Evolutionary conservation across 192 early-diverging fungal species (phyloP).

Genomic region (Thamnidium elegans): DNA sequence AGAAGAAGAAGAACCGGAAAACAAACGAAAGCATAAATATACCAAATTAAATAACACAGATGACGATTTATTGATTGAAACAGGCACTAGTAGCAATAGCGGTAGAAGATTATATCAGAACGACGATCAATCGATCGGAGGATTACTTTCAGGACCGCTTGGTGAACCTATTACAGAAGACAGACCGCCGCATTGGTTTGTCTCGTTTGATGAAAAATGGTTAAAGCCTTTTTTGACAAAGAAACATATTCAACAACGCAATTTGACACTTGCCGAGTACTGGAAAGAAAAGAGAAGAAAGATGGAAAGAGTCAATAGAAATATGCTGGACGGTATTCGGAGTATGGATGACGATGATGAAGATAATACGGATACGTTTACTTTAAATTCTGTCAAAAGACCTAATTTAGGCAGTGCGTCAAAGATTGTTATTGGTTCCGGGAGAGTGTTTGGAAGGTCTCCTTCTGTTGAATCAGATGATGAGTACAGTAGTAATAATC

Average conservation of each 20-base stretch:
- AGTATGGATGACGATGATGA: not conserved
- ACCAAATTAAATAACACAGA: not conserved
- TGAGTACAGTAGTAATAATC: not conserved
- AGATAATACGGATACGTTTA: constrained; percentile 15
- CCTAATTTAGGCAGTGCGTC: constrained; percentile 1
- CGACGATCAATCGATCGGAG: constrained; percentile 33
- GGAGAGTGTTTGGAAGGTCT: constrained; percentile 36
- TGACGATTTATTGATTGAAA: constrained; percentile 8
- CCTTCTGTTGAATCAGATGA: constrained; percentile 12
- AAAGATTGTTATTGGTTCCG: constrained; percentile 25
- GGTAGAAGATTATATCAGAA: not conserved
- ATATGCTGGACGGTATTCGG: constrained; percentile 28
- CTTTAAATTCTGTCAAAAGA: constrained; percentile 20
- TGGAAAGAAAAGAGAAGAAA: constrained; percentile 34
- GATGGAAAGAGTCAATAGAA: constrained; percentile 32
- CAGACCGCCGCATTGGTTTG: constrained; percentile 73
- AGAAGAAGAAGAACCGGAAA: not conserved
- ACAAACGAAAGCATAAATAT: not conserved
- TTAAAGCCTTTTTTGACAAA: constrained; percentile 79
- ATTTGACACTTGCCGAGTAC: constrained; percentile 32
- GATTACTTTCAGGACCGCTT: constrained; percentile 34
- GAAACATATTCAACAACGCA: constrained; percentile 29
- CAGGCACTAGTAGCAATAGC: not conserved
- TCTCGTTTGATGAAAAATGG: constrained; percentile 77
- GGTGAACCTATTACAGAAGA: constrained; percentile 42